Evolutionary conservation across 352 stramenopile species (phyloP).

Genomic region (Phytopythium montanum): DNA sequence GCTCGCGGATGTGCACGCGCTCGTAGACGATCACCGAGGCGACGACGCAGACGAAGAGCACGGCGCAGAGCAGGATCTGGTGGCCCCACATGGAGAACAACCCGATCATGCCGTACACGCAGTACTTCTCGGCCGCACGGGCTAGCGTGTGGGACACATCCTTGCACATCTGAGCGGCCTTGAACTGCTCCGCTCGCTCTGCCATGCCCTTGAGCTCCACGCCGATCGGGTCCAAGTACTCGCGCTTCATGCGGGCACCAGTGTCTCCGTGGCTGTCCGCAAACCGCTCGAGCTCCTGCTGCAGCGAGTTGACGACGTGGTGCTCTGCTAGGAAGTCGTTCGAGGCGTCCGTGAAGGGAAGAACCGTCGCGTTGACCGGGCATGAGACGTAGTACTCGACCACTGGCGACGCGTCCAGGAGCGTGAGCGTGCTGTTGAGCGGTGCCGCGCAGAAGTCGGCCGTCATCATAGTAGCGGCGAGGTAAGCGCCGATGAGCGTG

Average conservation of each 20-base stretch:
- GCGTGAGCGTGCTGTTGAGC: constrained; percentile 51
- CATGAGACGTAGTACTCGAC: constrained; percentile 69
- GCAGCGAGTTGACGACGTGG: constrained; percentile 18
- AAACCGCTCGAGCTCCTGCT: constrained; percentile 49
- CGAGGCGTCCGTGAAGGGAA: constrained; percentile 36
- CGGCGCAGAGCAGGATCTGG: constrained; percentile 74
- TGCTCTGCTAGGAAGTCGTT: constrained; percentile 27
- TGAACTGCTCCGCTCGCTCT: constrained; percentile 27
- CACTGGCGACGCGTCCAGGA: constrained; percentile 45
- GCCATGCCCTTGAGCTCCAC: constrained; percentile 36
- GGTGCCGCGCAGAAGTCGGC: constrained; percentile 77
- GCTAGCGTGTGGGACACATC: constrained; percentile 37
- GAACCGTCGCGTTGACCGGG: constrained; percentile 34
- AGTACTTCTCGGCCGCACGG: constrained; percentile 56
- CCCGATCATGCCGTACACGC: constrained; percentile 77
- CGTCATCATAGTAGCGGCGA: constrained; percentile 78
- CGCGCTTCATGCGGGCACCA: constrained; percentile 58
- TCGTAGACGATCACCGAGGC: constrained; percentile 77
- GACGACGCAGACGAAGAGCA: constrained; percentile 71
- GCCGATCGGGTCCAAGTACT: constrained; percentile 72
- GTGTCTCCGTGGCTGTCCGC: constrained; percentile 43
- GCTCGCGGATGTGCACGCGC: constrained; percentile 62
- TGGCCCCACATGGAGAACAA: constrained; percentile 87
- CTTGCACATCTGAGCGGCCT: constrained; percentile 43
- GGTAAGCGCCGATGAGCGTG: constrained; percentile 72